Percentiles rank a stretch among this genome's conserved stretches.
Evolutionary conservation across 805 yeast species (phyloP).

Genomic region (Candida rishiriensis): DNA sequence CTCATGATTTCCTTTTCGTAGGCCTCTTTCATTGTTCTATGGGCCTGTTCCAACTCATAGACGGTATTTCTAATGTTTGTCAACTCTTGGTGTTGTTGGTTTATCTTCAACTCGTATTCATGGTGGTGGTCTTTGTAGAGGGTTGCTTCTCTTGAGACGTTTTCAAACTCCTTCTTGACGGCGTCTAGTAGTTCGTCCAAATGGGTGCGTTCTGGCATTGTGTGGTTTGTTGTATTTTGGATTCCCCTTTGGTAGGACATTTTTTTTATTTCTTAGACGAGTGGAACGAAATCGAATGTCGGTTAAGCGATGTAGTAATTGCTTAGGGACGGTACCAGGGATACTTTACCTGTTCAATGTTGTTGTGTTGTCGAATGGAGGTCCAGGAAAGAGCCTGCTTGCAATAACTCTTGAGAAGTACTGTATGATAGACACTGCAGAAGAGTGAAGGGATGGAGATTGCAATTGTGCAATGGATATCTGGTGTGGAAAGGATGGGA

Average conservation of each 20-base stretch:
- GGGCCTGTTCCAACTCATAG: conserved; percentile 89
- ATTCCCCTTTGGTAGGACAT: conserved; percentile 28
- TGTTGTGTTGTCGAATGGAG: too few species aligned
- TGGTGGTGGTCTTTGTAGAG: conserved; percentile 85
- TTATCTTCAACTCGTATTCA: conserved; percentile 84
- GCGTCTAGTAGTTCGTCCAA: conserved; percentile 80
- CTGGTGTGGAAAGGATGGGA: too few species aligned
- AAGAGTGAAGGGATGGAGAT: too few species aligned
- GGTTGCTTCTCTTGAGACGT: conserved; percentile 79
- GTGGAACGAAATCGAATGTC: too few species aligned
- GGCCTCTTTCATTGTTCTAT: conserved; percentile 90
- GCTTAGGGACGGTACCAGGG: too few species aligned
- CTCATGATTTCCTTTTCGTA: conserved; percentile 90
- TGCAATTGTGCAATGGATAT: too few species aligned
- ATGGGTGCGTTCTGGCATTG: conserved; percentile 28
- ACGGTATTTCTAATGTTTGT: conserved; percentile 92
- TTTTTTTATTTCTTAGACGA: not conserved
- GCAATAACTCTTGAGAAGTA: too few species aligned
- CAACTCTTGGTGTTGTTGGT: conserved; percentile 89
- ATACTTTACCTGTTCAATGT: too few species aligned
- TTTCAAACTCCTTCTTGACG: conserved; percentile 85
- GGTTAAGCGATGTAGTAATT: too few species aligned
- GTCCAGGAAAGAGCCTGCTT: too few species aligned
- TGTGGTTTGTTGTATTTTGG: conserved; percentile 15
- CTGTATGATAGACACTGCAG: too few species aligned